Evolutionary conservation across 805 yeast genomes (phyloP).

Genomic region (Kuraishia cidri): DNA sequence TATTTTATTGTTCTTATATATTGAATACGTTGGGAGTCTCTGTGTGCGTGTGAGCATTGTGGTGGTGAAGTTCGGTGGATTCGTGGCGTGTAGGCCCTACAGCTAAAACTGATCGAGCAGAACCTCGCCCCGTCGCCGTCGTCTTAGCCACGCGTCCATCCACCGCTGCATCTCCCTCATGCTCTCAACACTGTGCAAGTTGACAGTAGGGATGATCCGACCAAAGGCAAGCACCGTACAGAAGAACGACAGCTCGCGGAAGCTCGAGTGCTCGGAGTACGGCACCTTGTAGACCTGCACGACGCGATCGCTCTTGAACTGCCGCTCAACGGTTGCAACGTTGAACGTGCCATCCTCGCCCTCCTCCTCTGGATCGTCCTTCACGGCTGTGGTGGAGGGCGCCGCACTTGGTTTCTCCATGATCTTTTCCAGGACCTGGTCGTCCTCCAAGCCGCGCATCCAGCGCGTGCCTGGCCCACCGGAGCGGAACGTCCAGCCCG

Average conservation of each 20-base stretch:
- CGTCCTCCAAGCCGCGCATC: conserved; percentile 6
- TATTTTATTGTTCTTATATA: no score
- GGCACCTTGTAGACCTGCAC: conserved; percentile 60
- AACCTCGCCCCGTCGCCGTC: not conserved
- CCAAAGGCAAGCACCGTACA: conserved; percentile 40
- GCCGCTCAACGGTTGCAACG: conserved; percentile 12
- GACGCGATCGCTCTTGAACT: conserved; percentile 20
- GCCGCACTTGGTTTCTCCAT: conserved; percentile 6
- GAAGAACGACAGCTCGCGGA: conserved; percentile 66
- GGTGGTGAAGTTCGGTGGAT: no score
- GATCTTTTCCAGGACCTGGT: conserved; percentile 5
- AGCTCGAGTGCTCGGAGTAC: conserved; percentile 92
- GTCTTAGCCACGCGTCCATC: conserved; percentile 21
- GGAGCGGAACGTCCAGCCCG: conserved; percentile 76
- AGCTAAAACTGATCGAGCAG: conserved; percentile 1
- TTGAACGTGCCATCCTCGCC: no score
- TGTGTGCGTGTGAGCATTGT: no score
- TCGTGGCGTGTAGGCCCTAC: no score
- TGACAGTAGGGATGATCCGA: conserved; percentile 75
- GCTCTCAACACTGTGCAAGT: conserved; percentile 22
- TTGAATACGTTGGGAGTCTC: no score
- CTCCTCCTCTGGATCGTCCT: no score
- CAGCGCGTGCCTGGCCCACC: conserved; percentile 8
- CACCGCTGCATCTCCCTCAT: conserved; percentile 21
- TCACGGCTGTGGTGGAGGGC: no score